Percentiles rank a stretch among this genome's conserved stretches.
Conservation (phyloP, 176 grass and related monocot species). For the Saccharum officinarum region DNA sequence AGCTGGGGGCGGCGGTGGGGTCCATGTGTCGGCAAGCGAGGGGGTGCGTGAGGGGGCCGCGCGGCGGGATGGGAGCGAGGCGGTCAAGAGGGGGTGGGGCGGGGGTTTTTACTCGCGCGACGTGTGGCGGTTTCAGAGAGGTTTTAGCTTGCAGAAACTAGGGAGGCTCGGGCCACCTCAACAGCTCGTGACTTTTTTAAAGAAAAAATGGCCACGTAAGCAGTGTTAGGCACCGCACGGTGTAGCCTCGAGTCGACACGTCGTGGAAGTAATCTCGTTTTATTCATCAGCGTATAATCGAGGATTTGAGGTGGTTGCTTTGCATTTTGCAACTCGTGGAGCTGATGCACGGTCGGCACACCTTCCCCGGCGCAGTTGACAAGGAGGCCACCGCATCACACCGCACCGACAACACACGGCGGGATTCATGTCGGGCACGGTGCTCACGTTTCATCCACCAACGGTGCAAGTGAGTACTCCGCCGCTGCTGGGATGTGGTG, state of each 20-base stretch:
- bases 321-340: neutral
- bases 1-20: slow-evolving; percentile 27
- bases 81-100: neutral
- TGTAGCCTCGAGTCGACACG: neutral
- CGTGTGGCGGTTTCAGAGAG: slow-evolving; percentile 11
- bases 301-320: neutral
- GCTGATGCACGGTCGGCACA: neutral
- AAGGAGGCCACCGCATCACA: too few species aligned
- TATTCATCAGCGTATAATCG: too few species aligned
- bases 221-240: neutral
- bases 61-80: neutral
- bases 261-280: neutral
- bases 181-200: neutral
- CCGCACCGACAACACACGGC: too few species aligned
- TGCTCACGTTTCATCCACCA: too few species aligned
- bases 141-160: slow-evolving; percentile 8
- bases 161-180: slow-evolving; percentile 1
- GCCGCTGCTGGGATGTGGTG: too few species aligned
- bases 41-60: neutral
- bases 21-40: slow-evolving; percentile 35
- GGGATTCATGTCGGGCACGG: too few species aligned
- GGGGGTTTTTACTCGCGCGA: neutral
- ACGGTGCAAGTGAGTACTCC: too few species aligned
- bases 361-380: too few species aligned
- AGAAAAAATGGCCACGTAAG: neutral